Evolutionary conservation across 2,329 filamentous ascomycete species (phyloP).

Genomic region (Colletotrichum sp.): DNA sequence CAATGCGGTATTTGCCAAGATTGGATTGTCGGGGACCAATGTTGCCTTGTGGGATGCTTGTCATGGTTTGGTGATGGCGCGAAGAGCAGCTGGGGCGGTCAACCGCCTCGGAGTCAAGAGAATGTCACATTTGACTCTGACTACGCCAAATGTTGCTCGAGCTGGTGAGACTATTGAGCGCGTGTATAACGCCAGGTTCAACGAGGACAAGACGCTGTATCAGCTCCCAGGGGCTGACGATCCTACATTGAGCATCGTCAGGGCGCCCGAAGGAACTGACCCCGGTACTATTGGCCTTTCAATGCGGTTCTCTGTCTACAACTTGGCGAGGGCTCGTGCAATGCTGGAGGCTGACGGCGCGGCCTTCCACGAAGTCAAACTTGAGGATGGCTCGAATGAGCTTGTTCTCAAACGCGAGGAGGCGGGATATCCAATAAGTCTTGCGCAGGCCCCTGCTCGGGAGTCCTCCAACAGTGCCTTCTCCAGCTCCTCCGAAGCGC

Average conservation of each 20-base stretch:
- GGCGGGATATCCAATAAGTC: background rate
- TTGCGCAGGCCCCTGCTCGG: background rate
- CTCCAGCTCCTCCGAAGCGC: background rate
- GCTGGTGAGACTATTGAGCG: background rate
- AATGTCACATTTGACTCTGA: background rate
- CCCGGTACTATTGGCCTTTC: background rate
- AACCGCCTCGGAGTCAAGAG: background rate
- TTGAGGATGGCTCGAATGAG: background rate
- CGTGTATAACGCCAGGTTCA: background rate
- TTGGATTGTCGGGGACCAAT: background rate
- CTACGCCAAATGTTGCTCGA: background rate
- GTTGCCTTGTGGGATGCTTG: background rate
- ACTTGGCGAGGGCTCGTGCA: background rate
- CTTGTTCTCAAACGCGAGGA: background rate
- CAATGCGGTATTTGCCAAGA: background rate
- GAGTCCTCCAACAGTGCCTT: background rate
- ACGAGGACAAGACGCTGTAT: background rate
- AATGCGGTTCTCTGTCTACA: background rate
- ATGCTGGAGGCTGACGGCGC: background rate
- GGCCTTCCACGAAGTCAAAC: background rate
- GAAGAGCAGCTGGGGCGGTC: background rate
- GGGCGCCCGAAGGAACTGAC: too few relatives aligned
- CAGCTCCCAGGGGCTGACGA: background rate
- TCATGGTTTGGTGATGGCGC: background rate
- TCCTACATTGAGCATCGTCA: background rate